phyloP scores from a whole-genome alignment of 2,329 filamentous ascomycete genomes.

The Pestalotiopsis sp. region DNA sequence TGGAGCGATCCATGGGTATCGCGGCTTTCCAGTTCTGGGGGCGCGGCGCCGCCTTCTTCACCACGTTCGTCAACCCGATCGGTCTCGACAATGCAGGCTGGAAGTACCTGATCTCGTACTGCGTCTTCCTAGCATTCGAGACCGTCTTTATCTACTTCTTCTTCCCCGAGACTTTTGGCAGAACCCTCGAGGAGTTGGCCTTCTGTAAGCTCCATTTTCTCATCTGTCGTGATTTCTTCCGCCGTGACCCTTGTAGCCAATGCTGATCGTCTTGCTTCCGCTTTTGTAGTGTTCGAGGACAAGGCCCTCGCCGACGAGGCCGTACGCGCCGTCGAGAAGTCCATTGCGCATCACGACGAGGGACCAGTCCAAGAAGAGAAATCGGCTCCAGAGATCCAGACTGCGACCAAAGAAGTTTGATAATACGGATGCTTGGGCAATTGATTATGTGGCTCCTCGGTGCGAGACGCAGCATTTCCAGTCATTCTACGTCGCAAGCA shows the following conservation, averaged over 20 bases:
- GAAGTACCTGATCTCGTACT: conserved; percentile 47
- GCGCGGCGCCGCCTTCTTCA: conserved; percentile 42
- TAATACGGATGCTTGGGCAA: neutral
- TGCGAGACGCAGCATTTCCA: neutral
- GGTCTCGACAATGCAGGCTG: conserved; percentile 41
- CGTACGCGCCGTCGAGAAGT: conserved; percentile 42
- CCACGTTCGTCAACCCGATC: conserved; percentile 47
- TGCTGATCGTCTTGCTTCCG: neutral
- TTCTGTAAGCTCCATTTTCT: conserved; percentile 37
- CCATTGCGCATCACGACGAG: conserved; percentile 23
- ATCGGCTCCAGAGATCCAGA: neutral
- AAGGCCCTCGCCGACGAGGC: conserved; percentile 39
- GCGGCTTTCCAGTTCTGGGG: conserved; percentile 60
- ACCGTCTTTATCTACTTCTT: conserved; percentile 70
- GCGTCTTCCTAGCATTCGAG: conserved; percentile 45
- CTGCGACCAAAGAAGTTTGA: conserved; percentile 6
- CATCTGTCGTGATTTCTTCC: conserved; percentile 8
- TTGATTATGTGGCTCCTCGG: neutral
- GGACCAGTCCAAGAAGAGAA: neutral
- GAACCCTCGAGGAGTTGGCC: conserved; percentile 71
- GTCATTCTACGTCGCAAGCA: neutral
- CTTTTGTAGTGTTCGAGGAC: conserved; percentile 40
- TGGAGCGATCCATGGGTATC: conserved; percentile 59
- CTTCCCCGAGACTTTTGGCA: conserved; percentile 83
- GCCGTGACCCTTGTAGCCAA: too few relatives aligned